These are phyloP conservation scores for Tuctoria greenei DNA, from an alignment of 176 grass and related monocot species.

Conservation along the genomic window DNA sequence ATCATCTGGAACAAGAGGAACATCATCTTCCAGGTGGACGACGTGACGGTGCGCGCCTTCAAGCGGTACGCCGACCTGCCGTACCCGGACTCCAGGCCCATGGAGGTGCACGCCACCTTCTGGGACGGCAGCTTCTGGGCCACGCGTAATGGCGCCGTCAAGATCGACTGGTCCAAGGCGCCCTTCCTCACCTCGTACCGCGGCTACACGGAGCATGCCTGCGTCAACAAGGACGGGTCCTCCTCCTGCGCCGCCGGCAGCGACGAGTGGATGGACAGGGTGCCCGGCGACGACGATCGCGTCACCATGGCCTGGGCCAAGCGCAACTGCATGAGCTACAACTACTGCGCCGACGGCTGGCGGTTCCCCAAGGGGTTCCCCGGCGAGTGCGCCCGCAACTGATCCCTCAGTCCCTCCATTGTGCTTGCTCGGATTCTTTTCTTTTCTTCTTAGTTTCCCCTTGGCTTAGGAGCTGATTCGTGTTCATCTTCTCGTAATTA, in stretches of 20 bases:
- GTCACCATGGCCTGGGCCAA: conserved; percentile 36
- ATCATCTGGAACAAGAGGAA: conserved; percentile 50
- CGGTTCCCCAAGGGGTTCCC: conserved; percentile 48
- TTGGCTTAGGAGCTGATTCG: too few relatives aligned
- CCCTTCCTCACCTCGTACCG: conserved; percentile 66
- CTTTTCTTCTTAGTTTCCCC: too few relatives aligned
- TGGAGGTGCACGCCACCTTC: conserved; percentile 49
- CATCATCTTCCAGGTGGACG: conserved; percentile 61
- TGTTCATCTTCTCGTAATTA: too few relatives aligned
- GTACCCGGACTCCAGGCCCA: conserved; percentile 9
- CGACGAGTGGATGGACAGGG: conserved; percentile 28
- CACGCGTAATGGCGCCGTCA: conserved; percentile 58
- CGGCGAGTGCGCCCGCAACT: conserved; percentile 37
- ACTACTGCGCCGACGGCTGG: conserved; percentile 51
- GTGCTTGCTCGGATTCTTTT: too few relatives aligned
- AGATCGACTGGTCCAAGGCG: conserved; percentile 56
- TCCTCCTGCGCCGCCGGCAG: background rate
- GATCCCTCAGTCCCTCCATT: background rate
- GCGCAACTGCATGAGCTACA: conserved; percentile 40
- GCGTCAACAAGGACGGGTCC: conserved; percentile 1
- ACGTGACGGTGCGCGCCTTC: conserved; percentile 4
- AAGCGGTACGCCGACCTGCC: conserved; percentile 50
- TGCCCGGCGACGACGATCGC: conserved; percentile 18
- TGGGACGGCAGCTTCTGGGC: conserved; percentile 93
- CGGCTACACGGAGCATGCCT: conserved; percentile 47